Evolutionary conservation across 2,329 filamentous ascomycete genomes (phyloP), one percentile per base, ranked within the genome.

Genomic region (Ceratocystis cacaofunesta): DNA sequence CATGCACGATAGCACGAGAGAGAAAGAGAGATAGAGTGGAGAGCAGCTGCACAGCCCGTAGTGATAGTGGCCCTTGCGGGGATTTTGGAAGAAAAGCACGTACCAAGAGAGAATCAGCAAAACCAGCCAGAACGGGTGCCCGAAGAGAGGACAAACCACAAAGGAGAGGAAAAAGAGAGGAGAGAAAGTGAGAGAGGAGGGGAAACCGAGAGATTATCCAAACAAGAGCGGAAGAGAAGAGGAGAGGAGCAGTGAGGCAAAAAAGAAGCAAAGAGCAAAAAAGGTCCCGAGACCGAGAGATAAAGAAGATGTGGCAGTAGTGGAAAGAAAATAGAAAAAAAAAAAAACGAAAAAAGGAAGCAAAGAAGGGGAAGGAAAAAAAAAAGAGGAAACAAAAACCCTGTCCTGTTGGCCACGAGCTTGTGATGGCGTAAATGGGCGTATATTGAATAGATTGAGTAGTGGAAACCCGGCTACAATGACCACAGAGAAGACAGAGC

Each of bases 11-110:
- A 25, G n/a, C 48, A 52, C 8, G n/a, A 25, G 8, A 52, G n/a
- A 30, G 22, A 57, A 6, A 7, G 12, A 30, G 52, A 57, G 52
- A 58, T 3, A 10, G 55, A 32, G 25, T 58, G 28, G 55, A 58
- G 28, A 58, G 28, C 7, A n/a, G 55, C 55, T 58, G 55, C 55
- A 58, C 55, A 58, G 55, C 55, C 52, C 55, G 55, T 58, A n/a
- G 10, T 36, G 55, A 58, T 58, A 58, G 30, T 58, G 55, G 55
- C 3, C 55, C 55, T 25, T 58, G 55, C 55, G 55, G 28, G 55
- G 55, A 8, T 58, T 36, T 58, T 36, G 55, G 15, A 58, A 36
- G 28, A 36, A n/a, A 36, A 22, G 55, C 55, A 58, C 55, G 28
- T 32, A 58, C 55, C 55, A 58, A 7, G 28, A n/a, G 55, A 58